Evolutionary conservation across 352 stramenopile species (phyloP), one percentile per base, ranked within the genome.

Genomic region (Phytophthora macrochlamydospora): DNA sequence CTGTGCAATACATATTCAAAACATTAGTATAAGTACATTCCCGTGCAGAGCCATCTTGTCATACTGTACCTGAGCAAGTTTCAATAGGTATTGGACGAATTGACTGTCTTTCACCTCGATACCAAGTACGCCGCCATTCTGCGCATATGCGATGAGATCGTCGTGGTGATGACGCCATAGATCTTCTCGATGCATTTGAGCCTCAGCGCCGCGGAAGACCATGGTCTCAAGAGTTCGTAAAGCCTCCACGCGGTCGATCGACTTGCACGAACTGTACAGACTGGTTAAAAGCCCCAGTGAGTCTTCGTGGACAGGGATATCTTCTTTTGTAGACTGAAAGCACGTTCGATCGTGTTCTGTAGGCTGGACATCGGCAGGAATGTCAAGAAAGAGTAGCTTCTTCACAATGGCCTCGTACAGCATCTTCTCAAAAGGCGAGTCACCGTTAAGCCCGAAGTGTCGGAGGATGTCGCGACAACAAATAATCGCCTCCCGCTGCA

Each of bases 321-420:
- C 70, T 56, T 94, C 88, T 68, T 93, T 91, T 7, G 85, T 92
- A 2, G 86, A 92, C 55, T 89, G 54, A 42, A 94, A 96, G 43
- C 85, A 94, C n/a, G 83, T 89, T 28, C 86, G 84, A 64, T 96
- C 88, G 29, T 96, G 88, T 38, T 96, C 88, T 0, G 88, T 94
- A 1, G 84, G 81, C 38, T 95, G 85, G n/a, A 94, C 80, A 60
- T 96, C 88, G 4, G 80, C 37, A 2, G 83, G 83, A 30, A 93
- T 92, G 51, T 96, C 88, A 3, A 96, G 63, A 56, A 96, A 94
- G 12, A 96, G 61, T 12, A 96, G 52, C 49, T 92, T 93, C 44
- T 91, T 91, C 13, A 96, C 86, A 18, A 93, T 89, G 4, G 57
- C 72, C 65, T 92, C 79, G 61, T 93, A 96, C 9, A 96, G 65